Conservation (phyloP, 352 stramenopile genomes). For the Pythium rhizo-oryzae region DNA sequence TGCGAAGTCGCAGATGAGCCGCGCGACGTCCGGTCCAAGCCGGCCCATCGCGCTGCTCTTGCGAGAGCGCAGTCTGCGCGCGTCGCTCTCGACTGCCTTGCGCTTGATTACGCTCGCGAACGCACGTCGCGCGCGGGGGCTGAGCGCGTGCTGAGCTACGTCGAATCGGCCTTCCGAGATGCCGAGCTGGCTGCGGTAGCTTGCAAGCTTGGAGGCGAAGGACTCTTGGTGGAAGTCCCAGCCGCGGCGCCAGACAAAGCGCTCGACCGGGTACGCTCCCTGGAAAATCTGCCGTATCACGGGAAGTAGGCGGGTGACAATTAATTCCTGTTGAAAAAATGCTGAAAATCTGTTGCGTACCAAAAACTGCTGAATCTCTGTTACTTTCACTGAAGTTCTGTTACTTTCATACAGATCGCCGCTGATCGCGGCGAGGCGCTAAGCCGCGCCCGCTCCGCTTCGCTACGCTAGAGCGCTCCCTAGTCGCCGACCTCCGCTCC, state of each 20-base stretch:
- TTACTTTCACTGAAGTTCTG: too few relatives aligned
- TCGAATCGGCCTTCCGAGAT: neutral
- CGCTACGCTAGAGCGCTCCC: too few relatives aligned
- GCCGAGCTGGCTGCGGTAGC: neutral
- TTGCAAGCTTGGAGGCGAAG: neutral
- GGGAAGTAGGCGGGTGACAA: neutral
- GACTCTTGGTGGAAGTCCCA: neutral
- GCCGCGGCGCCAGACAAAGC: neutral
- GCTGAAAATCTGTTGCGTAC: too few relatives aligned
- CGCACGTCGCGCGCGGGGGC: neutral
- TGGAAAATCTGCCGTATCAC: neutral
- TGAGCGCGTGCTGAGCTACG: neutral
- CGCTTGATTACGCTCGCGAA: constrained; percentile 1
- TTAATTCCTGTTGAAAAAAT: too few relatives aligned
- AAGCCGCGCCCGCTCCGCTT: too few relatives aligned
- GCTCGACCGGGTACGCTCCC: neutral
- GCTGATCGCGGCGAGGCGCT: too few relatives aligned
- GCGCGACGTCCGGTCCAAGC: neutral
- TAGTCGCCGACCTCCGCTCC: too few relatives aligned
- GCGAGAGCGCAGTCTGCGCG: neutral
- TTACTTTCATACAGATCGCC: too few relatives aligned
- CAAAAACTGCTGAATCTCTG: too few relatives aligned
- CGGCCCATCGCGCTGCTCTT: neutral
- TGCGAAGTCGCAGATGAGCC: neutral
- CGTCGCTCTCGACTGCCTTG: neutral